A percentile compares a stretch with the other conserved stretches of the same genome.
These are phyloP conservation scores for Penicillium brasilianum DNA, from an alignment of 2,329 filamentous ascomycete species.

Conservation along the genomic window DNA sequence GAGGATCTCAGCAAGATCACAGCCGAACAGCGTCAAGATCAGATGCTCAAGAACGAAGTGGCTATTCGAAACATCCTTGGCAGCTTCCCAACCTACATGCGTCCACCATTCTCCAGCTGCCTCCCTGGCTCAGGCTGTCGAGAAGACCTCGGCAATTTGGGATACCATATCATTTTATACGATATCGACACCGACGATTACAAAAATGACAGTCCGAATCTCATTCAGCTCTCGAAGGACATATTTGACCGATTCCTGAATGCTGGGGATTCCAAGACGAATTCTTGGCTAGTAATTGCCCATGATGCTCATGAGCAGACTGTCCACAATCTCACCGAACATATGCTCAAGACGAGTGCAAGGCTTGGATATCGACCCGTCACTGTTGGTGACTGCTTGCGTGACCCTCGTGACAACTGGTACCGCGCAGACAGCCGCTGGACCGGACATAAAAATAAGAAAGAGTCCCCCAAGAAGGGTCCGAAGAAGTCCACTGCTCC, in stretches of 20 bases:
- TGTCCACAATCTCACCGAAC: constrained; percentile 48
- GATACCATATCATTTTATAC: constrained; percentile 56
- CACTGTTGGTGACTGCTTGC: constrained; percentile 52
- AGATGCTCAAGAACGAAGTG: constrained; percentile 56
- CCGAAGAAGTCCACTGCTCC: constrained; percentile 25
- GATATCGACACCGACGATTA: constrained; percentile 57
- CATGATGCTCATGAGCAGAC: constrained; percentile 52
- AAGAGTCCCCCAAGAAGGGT: constrained; percentile 21
- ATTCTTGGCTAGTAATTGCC: constrained; percentile 48
- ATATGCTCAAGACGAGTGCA: constrained; percentile 44
- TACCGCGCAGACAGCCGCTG: constrained; percentile 47
- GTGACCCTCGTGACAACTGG: constrained; percentile 46
- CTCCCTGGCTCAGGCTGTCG: constrained; percentile 44
- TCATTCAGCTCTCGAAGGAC: constrained; percentile 48
- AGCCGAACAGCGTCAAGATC: constrained; percentile 41
- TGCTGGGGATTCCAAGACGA: constrained; percentile 31
- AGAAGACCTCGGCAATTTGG: constrained; percentile 50
- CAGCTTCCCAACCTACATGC: constrained; percentile 59
- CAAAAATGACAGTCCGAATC: constrained; percentile 43
- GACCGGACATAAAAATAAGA: constrained; percentile 21
- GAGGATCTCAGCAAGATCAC: constrained; percentile 51
- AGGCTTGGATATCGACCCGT: constrained; percentile 44
- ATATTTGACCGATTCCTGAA: constrained; percentile 44
- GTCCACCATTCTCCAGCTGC: constrained; percentile 56
- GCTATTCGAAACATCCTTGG: constrained; percentile 56